Evolutionary conservation across 805 yeast genomes (phyloP).

Genomic region (Isabelozyma rhagii): DNA sequence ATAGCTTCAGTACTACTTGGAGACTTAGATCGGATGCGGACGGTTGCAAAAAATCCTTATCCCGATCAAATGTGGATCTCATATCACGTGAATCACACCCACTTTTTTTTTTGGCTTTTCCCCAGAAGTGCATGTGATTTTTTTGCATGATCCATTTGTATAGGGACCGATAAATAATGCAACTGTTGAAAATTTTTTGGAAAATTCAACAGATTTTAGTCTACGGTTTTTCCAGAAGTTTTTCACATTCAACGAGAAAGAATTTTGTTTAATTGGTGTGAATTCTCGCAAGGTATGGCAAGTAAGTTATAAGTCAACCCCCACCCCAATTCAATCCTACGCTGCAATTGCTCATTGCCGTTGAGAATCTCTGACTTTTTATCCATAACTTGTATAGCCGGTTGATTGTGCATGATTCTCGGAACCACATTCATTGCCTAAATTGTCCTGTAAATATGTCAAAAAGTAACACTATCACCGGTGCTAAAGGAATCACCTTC

Average conservation of each 20-base stretch:
- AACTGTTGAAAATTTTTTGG: background rate
- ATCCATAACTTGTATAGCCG: too few relatives aligned
- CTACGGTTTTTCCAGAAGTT: background rate
- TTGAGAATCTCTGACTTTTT: too few relatives aligned
- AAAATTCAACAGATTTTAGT: background rate
- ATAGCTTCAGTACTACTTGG: too few relatives aligned
- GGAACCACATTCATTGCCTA: background rate
- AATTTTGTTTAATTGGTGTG: background rate
- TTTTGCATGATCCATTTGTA: background rate
- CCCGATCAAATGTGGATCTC: too few relatives aligned
- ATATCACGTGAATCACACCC: background rate
- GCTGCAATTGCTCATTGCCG: too few relatives aligned
- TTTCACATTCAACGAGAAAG: background rate
- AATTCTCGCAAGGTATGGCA: background rate
- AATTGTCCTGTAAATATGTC: background rate
- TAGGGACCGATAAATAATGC: background rate
- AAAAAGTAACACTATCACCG: conserved; percentile 16
- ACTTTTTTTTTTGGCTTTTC: background rate
- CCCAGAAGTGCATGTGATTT: background rate
- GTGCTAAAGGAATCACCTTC: conserved; percentile 43
- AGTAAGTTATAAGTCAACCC: background rate
- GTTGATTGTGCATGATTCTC: too few relatives aligned
- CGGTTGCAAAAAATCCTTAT: too few relatives aligned
- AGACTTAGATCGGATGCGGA: too few relatives aligned
- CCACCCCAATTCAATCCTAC: too few relatives aligned